These are phyloP conservation scores for Schwanniomyces polymorphus DNA, from an alignment of 805 yeast species.

Conservation along the genomic window DNA sequence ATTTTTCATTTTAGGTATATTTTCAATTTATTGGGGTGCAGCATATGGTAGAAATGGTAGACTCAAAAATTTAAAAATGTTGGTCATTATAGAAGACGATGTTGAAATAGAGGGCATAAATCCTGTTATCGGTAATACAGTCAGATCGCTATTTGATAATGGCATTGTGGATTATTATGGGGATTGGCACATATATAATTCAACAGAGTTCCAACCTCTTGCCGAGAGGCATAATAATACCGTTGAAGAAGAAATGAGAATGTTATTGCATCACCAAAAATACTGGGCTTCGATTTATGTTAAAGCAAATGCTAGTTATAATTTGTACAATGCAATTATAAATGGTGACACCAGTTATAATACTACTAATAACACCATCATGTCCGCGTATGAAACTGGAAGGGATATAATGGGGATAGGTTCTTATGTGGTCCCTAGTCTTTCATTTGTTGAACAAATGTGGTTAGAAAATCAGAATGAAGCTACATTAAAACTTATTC, in stretches of 20 bases:
- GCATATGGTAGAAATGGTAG: slow-evolving; percentile 28
- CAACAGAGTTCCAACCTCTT: slow-evolving; percentile 21
- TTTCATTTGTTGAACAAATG: slow-evolving; percentile 33
- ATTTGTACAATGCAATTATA: slow-evolving; percentile 39
- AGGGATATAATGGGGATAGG: slow-evolving; percentile 56
- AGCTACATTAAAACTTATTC: slow-evolving; percentile 20
- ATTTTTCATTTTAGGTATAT: slow-evolving; percentile 28
- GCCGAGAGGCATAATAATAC: slow-evolving; percentile 28
- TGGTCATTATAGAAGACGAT: slow-evolving; percentile 40
- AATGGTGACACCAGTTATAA: slow-evolving; percentile 28
- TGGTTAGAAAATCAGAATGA: slow-evolving; percentile 26
- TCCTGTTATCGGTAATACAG: slow-evolving; percentile 53
- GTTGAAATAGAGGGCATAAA: slow-evolving; percentile 17
- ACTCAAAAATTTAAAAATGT: slow-evolving; percentile 30
- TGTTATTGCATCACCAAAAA: slow-evolving; percentile 51
- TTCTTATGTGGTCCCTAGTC: slow-evolving; percentile 40
- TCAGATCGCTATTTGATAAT: slow-evolving; percentile 24
- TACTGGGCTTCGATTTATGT: slow-evolving; percentile 68
- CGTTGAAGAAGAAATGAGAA: slow-evolving; percentile 37
- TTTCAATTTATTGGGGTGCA: slow-evolving; percentile 45
- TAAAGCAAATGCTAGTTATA: slow-evolving; percentile 44
- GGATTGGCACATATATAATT: slow-evolving; percentile 36
- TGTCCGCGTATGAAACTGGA: slow-evolving; percentile 59
- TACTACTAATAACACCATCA: slow-evolving; percentile 29
- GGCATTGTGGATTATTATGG: slow-evolving; percentile 23